Base-by-base conservation (phyloP, 1,284 basidiomycete genomes). In the Meira miltonrushii region DNA sequence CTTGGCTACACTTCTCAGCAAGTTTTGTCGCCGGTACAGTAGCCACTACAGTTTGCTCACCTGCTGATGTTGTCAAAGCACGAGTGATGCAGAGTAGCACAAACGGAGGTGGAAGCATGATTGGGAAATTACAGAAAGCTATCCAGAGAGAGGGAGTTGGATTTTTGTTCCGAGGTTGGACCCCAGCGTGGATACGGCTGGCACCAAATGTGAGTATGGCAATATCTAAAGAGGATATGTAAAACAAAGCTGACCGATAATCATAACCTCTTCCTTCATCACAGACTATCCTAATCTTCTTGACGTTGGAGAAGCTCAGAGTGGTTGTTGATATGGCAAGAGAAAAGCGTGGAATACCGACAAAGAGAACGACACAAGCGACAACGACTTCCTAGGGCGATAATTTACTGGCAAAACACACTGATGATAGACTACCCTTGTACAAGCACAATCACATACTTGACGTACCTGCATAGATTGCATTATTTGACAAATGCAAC, bases 101-200 rank as follows among this genome's bases (percentile, higher is more conserved):
- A 12, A 28, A 53, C 6, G 50, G 50, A 15, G 60, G 63, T 1
- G 56, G 60, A 13, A 67, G 67, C 0, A 55, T 51, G 1, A 65
- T 66, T 13, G 52, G 66, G 33, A 63, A 60, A 48, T 49, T 74
- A 21, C 52, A 64, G 21, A 60, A 55, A 11, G 62, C 72, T 19
- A 61, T 80, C 23, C 59, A 71, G 10, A 68, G 67, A 25, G 78
- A 80, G 61, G 82, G 82, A 1, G 78, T 81, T 11, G 69, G 74
- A 13, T 83, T 83, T 78, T 66, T 83, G 43, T 82, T 83, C 77
- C 79, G 81, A 56, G 82, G 82, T n/a, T 83, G 82, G 82, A 79
- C 82, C 9, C 82, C 82, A 4, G 81, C 82, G 0, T 83, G 81
- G 81, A 81, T 77, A 56, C 58, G 75, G 8, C 57, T 77, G 28